Evolutionary conservation across 352 stramenopile genomes (phyloP).

Genomic region (Halophytophthora polymorphica): DNA sequence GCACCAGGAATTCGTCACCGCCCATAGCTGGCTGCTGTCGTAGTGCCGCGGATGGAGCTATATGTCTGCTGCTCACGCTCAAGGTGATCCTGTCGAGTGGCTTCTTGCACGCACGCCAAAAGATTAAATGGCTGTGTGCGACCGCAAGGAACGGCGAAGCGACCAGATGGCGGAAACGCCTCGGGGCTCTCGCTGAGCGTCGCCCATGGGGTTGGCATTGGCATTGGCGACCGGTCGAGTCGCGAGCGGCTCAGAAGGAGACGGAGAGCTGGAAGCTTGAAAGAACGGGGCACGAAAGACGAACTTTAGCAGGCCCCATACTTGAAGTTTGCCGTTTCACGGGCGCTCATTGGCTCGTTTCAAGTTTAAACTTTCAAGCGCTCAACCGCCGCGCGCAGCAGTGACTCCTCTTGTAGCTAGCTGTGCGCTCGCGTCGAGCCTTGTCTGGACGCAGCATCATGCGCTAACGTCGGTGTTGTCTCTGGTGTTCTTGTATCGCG

Average conservation of each 20-base stretch:
- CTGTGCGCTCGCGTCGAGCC: too few species aligned
- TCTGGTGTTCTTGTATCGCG: not conserved
- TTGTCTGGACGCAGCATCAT: too few species aligned
- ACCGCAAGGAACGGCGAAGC: not conserved
- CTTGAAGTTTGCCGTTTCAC: too few species aligned
- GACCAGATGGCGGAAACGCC: not conserved
- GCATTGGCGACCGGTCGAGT: too few species aligned
- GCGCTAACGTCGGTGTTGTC: not conserved
- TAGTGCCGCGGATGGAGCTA: too few species aligned
- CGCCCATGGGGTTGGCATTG: not conserved
- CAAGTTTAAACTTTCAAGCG: not conserved
- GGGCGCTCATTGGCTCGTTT: too few species aligned
- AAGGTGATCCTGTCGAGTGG: not conserved
- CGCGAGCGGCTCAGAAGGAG: not conserved
- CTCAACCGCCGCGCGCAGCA: conserved; percentile 9
- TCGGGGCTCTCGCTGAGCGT: too few species aligned
- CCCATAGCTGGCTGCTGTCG: conserved; percentile 14
- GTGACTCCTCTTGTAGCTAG: conserved; percentile 4
- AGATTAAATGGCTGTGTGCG: not conserved
- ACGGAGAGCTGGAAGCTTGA: not conserved
- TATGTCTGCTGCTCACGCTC: too few species aligned
- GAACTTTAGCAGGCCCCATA: too few species aligned
- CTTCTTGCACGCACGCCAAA: not conserved
- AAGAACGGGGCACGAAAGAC: not conserved
- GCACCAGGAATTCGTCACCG: conserved; percentile 55